These are phyloP conservation scores for Aureobasidium musti DNA, from an alignment of 2,329 filamentous ascomycete species.

Conservation along the genomic window DNA sequence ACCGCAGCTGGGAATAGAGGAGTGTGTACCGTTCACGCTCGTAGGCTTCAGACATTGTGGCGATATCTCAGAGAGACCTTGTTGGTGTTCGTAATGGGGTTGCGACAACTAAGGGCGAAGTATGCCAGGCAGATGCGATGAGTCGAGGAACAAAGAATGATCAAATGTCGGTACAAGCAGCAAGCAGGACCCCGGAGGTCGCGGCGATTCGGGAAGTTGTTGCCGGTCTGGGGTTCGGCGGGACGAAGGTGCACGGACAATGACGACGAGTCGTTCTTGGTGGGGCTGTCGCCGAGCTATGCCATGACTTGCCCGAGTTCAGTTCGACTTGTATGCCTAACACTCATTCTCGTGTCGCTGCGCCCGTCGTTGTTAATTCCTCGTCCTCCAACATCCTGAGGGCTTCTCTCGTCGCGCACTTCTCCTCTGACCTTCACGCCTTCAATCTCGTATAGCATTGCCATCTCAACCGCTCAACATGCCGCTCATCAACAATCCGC, in stretches of 20 bases:
- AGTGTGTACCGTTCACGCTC: slow-evolving; percentile 54
- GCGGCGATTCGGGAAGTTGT: slow-evolving; percentile 3
- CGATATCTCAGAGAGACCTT: neutral
- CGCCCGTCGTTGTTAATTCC: neutral
- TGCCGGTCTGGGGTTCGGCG: slow-evolving; percentile 15
- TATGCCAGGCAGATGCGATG: slow-evolving; percentile 1
- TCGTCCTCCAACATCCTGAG: neutral
- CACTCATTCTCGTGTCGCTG: slow-evolving; percentile 11
- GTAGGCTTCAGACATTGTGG: slow-evolving; percentile 59
- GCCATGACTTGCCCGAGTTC: slow-evolving; percentile 10
- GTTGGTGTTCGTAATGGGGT: neutral
- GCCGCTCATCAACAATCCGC: slow-evolving; percentile 56
- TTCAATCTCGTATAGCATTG: neutral
- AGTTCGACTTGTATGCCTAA: neutral
- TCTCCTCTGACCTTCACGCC: neutral
- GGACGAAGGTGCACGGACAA: slow-evolving; percentile 3
- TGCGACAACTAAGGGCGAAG: neutral
- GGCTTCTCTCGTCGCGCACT: neutral
- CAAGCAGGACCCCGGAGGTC: neutral
- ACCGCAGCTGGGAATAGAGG: slow-evolving; percentile 45
- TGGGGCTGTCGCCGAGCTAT: slow-evolving; percentile 11
- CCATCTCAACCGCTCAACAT: slow-evolving; percentile 38
- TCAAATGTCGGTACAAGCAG: neutral
- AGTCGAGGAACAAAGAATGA: slow-evolving; percentile 10
- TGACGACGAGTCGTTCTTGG: slow-evolving; percentile 14